Conservation (phyloP, 345 rosid species). For the Brassica napus region DNA sequence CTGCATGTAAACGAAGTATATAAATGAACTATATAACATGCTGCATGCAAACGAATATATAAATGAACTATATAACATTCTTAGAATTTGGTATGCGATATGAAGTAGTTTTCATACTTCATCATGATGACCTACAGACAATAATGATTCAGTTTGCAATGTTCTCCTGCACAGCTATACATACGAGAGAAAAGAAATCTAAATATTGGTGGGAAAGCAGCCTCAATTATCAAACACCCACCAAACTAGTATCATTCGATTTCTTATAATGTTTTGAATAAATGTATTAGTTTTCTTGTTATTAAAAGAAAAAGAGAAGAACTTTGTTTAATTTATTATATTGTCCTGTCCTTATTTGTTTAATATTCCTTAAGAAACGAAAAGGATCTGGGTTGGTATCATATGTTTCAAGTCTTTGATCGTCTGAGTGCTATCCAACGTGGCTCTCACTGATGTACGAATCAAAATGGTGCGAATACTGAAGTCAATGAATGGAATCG, state of each 20-base stretch:
- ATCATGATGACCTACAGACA: constrained; percentile 8
- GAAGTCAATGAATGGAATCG: neutral
- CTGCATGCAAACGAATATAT: neutral
- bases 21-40: neutral
- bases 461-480: constrained; percentile 8
- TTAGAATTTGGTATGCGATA: neutral
- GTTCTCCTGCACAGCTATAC: neutral
- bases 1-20: neutral
- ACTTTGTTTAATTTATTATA: constrained; percentile 8
- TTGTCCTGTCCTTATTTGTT: constrained; percentile 15
- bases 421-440: constrained; percentile 26
- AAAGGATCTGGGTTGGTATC: constrained; percentile 27
- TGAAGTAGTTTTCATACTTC: constrained; percentile 4
- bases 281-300: constrained; percentile 5
- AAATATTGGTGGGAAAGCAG: constrained; percentile 1
- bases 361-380: constrained; percentile 14
- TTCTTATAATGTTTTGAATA: neutral
- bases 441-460: constrained; percentile 2
- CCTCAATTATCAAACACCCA: constrained; percentile 4
- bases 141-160: neutral
- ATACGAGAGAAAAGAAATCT: neutral
- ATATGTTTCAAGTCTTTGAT: constrained; percentile 19
- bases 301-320: neutral
- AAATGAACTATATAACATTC: neutral
- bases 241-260: neutral